phyloP scores from a whole-genome alignment of 768 basidiomycete species.

The Chiua virens region DNA sequence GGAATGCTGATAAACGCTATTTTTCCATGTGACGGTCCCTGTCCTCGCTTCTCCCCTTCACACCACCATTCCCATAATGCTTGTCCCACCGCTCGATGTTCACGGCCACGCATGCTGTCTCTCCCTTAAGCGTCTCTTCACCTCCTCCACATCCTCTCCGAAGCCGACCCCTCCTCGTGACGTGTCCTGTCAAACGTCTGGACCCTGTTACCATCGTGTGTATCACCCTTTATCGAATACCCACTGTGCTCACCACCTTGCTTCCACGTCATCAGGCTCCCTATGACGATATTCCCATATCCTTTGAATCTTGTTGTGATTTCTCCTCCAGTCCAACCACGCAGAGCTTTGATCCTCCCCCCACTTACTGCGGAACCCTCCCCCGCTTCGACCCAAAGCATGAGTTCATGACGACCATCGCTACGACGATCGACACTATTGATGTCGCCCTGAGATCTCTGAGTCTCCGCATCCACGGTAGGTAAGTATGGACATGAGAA shows the following conservation, averaged over 20 bases:
- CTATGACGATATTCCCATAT: constrained; percentile 25
- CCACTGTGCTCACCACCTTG: not conserved
- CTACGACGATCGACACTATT: constrained; percentile 50
- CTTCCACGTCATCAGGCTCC: constrained; percentile 3
- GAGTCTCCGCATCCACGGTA: constrained; percentile 74
- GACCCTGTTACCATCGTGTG: constrained; percentile 8
- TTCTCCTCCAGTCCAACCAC: constrained; percentile 35
- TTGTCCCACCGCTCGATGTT: constrained; percentile 20
- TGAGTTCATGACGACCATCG: constrained; percentile 54
- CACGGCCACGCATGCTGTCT: constrained; percentile 22
- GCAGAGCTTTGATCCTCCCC: constrained; percentile 35
- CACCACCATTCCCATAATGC: constrained; percentile 19
- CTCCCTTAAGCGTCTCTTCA: constrained; percentile 22
- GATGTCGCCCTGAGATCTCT: constrained; percentile 55
- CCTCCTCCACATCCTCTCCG: not conserved
- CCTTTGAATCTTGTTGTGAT: constrained; percentile 44
- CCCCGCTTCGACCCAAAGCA: constrained; percentile 16
- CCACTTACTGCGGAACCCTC: constrained; percentile 38
- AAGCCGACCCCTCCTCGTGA: not conserved
- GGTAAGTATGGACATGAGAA: constrained; percentile 13
- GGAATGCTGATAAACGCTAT: constrained; percentile 32
- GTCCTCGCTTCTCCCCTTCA: constrained; percentile 1
- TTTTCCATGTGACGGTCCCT: constrained; percentile 18
- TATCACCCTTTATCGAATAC: not conserved
- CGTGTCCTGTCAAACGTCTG: constrained; percentile 4